Base-by-base conservation (phyloP, 306 rosid genomes). In the Arachis hypogaea region DNA sequence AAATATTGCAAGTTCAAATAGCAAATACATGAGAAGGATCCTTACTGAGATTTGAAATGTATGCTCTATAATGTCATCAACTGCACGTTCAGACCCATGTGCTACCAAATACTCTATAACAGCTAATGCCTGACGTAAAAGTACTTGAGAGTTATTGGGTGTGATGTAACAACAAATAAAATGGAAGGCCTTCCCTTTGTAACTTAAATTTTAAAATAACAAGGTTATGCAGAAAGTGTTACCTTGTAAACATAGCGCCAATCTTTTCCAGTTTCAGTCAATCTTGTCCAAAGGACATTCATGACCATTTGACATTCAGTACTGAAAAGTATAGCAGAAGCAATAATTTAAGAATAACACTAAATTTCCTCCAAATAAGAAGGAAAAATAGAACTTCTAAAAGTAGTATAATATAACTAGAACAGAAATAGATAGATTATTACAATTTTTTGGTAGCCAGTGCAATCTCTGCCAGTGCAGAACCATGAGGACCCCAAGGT, bases 401-500 rank as follows among this genome's bases (percentile, higher is more conserved):
- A 28, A 51, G 12, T 33, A 55, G 40, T 30, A 14, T 47, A 81
- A 59, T 30, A 14, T 47, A 81, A 59, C 33, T 4, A 38, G 40
- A 75, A 68, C 46, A 55, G 41, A 74, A 49, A 16, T 2, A 71
- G 65, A 55, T 10, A 71, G 51, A 47, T 14, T 46, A 62, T 71
- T 81, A 95, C 99, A 95, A 95, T 86, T 95, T 92, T 75, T 95
- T 90, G 55, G 99, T 95, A 75, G 99, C 98, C 79, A 83, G 91
- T 16, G 98, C 90, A 46, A 95, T 95, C 88, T 95, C 99, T 38
- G 96, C 86, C 80, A 95, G 78, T 0, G 85, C 99, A 78, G 97
- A 73, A 76, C 99, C 99, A 78, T 95, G 99, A 85, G 99, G 99
- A 81, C 99, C 99, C 99, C 99, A 95, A 66, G 99, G 99, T 81